Evolutionary conservation across 1,284 basidiomycete species (phyloP), one percentile per base, ranked within the genome.

Genomic region (Heliocybe sulcata): DNA sequence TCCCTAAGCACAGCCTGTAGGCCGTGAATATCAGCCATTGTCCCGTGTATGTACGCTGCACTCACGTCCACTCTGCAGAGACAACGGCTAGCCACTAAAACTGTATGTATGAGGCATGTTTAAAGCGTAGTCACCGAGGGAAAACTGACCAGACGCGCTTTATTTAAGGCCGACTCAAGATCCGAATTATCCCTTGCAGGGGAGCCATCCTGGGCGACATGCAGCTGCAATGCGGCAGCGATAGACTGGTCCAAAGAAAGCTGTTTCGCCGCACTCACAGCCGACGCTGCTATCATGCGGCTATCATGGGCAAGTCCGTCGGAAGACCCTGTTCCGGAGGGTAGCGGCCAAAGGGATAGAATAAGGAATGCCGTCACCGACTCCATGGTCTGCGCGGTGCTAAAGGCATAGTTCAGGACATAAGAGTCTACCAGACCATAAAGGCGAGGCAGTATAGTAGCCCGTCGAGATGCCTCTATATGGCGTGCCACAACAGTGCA

Each of bases 261-360:
- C 38, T 42, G 38, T 20, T n/a, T 42, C 12, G 38, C 38, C n/a
- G 38, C 38, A 53, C 71, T 74, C 23, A 79, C 68, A 8, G 77
- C 74, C 0, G 75, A 68, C 3, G 69, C 68, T 12, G 68, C 69
- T 47, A 79, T 63, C 38, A 77, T 57, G 51, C 74, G 70, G 45
- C 68, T 69, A 48, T 77, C 76, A 9, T 70, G 67, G 14, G 65
- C 60, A 31, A 70, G 67, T 29, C 58, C 54, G 1, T 57, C 45
- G 16, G 65, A 22, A 63, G 56, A 11, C 61, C 55, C 45, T 31
- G 59, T 52, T 25, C 69, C 64, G 25, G 65, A 67, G 26, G 76
- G 59, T 6, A 76, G 72, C 12, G 70, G 65, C 76, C 76, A 77
- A 20, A 77, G 54, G 2, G 76, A 69, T 12, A 78, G 64, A 3